A percentile compares a stretch with the other conserved stretches of the same genome.
These are phyloP conservation scores for Rubia yunnanensis DNA, from an alignment of 257 asterid species.

Conservation along the genomic window DNA sequence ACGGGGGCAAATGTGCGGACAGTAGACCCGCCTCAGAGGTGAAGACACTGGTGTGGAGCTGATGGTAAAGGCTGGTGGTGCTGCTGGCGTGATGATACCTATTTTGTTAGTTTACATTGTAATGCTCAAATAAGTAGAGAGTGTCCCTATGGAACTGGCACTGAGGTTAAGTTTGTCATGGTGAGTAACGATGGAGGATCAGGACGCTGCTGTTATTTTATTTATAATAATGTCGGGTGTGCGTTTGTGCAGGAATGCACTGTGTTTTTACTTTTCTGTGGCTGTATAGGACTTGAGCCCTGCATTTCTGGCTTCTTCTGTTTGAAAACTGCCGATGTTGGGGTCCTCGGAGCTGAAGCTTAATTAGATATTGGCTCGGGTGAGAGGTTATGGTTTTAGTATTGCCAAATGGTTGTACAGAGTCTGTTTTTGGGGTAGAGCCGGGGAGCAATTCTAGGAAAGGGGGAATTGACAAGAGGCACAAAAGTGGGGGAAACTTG, in stretches of 20 bases:
- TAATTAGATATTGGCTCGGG: no score
- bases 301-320: no score
- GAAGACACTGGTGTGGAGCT: neutral
- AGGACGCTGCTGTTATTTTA: neutral
- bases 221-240: neutral
- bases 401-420: no score
- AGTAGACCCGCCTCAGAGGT: constrained; percentile 73
- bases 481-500: neutral
- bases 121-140: constrained; percentile 4
- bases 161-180: neutral
- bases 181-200: neutral
- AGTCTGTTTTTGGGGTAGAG: no score
- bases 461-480: neutral
- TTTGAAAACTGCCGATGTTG: no score
- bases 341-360: no score
- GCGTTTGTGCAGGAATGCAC: neutral
- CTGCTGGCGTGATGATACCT: neutral
- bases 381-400: no score
- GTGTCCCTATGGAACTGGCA: neutral
- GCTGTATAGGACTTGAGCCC: no score
- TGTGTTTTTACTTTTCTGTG: no score
- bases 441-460: neutral
- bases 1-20: constrained; percentile 77
- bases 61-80: no score
- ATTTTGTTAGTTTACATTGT: neutral